phyloP scores from a whole-genome alignment of 202 grass and related monocot species.

The Schoenoplectus triqueter region DNA sequence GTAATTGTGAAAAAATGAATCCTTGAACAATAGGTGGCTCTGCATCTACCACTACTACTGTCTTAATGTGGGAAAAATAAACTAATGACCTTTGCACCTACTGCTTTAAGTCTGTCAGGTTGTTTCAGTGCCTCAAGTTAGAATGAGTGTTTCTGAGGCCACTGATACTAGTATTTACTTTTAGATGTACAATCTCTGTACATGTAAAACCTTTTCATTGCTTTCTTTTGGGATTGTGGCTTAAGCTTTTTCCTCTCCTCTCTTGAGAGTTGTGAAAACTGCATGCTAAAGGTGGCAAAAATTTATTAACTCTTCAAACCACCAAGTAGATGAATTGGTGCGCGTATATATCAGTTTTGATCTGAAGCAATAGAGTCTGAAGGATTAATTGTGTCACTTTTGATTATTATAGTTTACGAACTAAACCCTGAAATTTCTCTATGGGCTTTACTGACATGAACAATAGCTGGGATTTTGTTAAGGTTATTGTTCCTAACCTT shows the following conservation, averaged over 20 bases:
- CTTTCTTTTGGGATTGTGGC: neutral
- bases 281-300: neutral
- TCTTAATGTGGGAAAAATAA: neutral
- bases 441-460: neutral
- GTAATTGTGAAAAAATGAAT: neutral
- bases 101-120: neutral
- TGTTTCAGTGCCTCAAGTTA: neutral
- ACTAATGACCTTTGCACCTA: neutral
- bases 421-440: neutral
- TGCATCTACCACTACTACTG: neutral
- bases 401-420: neutral
- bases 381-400: neutral
- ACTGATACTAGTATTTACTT: neutral
- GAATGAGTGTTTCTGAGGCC: neutral
- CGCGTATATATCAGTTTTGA: neutral
- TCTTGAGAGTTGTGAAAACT: neutral
- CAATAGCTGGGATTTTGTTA: neutral
- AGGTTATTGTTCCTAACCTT: conserved; percentile 15
- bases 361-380: neutral
- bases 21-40: neutral
- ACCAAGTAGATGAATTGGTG: neutral
- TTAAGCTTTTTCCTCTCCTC: neutral
- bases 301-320: neutral
- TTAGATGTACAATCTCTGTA: conserved; percentile 6
- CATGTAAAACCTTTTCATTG: neutral